Conservation (phyloP, 1,284 basidiomycete species). For the Nidula niveotomentosa region DNA sequence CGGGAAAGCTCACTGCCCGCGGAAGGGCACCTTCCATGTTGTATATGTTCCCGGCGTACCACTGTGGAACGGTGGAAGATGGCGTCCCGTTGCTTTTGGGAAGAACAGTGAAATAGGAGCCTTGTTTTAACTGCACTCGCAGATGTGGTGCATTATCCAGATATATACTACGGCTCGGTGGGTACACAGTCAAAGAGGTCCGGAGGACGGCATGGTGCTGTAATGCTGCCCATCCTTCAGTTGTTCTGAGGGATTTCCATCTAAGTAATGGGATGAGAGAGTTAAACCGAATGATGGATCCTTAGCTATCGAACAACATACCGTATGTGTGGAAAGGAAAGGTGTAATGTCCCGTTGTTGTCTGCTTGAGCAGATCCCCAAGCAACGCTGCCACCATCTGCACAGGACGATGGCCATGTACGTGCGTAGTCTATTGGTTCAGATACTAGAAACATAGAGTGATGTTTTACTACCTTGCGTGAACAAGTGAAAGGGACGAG, state of each 20-base stretch:
- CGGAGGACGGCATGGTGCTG: constrained; percentile 74
- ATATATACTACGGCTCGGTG: constrained; percentile 27
- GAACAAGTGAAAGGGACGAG: not conserved
- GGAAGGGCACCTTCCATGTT: constrained; percentile 48
- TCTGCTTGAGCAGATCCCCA: constrained; percentile 49
- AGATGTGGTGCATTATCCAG: constrained; percentile 30
- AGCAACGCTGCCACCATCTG: constrained; percentile 55
- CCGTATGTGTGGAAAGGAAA: constrained; percentile 67
- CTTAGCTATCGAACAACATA: constrained; percentile 13
- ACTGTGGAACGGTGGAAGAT: constrained; percentile 41
- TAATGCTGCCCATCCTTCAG: constrained; percentile 81
- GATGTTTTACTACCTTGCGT: constrained; percentile 14
- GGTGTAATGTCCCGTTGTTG: constrained; percentile 43
- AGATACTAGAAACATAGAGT: constrained; percentile 30
- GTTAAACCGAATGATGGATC: not conserved
- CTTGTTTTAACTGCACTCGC: constrained; percentile 51
- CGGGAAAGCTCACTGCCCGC: constrained; percentile 49
- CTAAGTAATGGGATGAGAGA: constrained; percentile 22
- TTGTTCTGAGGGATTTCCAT: constrained; percentile 65
- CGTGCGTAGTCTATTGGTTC: constrained; percentile 41
- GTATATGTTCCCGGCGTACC: constrained; percentile 80
- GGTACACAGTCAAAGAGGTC: constrained; percentile 55
- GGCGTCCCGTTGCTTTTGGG: constrained; percentile 26
- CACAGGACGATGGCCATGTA: constrained; percentile 64
- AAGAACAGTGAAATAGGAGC: constrained; percentile 67